Conservation (phyloP, 352 stramenopile species). For the Aphanomyces invadans region DNA sequence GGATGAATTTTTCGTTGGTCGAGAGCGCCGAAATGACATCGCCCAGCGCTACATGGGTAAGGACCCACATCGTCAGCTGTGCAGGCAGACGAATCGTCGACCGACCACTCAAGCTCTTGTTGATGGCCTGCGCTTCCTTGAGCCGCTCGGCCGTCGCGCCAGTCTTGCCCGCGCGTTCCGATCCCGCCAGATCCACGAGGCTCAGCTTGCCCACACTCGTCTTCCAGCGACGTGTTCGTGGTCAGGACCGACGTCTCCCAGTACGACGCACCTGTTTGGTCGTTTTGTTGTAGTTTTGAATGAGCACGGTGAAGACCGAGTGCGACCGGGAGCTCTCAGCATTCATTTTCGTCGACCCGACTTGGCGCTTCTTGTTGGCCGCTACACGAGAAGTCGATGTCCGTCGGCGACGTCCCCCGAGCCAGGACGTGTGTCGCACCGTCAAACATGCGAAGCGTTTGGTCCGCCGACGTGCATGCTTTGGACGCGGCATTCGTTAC, state of each 20-base stretch:
- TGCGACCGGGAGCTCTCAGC: conserved; percentile 85
- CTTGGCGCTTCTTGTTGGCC: conserved; percentile 85
- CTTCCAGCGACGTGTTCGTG: no score
- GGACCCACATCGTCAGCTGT: no score
- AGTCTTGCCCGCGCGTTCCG: conserved; percentile 80
- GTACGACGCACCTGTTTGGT: conserved; percentile 75
- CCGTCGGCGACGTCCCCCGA: no score
- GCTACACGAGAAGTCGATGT: conserved; percentile 17
- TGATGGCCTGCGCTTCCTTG: conserved; percentile 86
- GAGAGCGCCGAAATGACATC: conserved; percentile 90
- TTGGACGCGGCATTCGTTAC: conserved; percentile 84
- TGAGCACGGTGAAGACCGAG: conserved; percentile 82
- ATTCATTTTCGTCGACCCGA: conserved; percentile 91
- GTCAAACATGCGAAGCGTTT: conserved; percentile 83
- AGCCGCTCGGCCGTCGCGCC: conserved; percentile 74
- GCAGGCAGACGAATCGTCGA: not conserved
- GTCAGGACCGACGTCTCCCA: no score
- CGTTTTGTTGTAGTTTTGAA: conserved; percentile 85
- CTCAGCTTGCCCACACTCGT: conserved; percentile 76
- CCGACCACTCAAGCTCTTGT: conserved; percentile 81
- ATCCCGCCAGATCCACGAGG: conserved; percentile 84
- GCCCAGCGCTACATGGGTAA: conserved; percentile 48
- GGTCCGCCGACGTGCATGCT: conserved; percentile 47
- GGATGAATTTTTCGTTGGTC: conserved; percentile 89
- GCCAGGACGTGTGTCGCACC: not conserved